Conservation (phyloP, 2,329 filamentous ascomycete genomes). For the Aspergillus sp. region DNA sequence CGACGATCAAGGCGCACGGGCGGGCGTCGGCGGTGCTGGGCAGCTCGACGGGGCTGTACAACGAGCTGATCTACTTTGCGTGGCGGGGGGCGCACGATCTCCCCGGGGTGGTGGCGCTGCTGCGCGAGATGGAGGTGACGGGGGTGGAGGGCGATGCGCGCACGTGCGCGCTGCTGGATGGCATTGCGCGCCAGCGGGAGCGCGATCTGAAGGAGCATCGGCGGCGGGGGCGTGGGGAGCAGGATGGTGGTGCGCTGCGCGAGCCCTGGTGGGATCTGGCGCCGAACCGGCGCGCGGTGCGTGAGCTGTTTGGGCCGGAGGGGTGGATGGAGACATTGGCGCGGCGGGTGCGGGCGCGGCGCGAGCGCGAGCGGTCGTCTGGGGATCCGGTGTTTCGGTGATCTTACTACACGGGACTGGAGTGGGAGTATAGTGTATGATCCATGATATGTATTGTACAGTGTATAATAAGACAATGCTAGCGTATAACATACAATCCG, state of each 20-base stretch:
- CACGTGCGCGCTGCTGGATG: constrained; percentile 32
- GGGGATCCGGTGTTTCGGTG: not conserved
- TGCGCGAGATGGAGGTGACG: constrained; percentile 45
- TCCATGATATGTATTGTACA: not conserved
- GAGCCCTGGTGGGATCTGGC: constrained; percentile 34
- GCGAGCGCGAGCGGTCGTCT: not conserved
- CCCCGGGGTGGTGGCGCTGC: constrained; percentile 36
- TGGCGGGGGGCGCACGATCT: constrained; percentile 45
- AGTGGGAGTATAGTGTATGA: not conserved
- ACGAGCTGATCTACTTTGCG: constrained; percentile 43
- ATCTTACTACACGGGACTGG: not conserved
- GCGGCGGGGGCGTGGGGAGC: constrained; percentile 6
- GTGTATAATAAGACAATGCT: too few species aligned
- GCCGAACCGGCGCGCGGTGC: constrained; percentile 28
- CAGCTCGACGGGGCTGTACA: constrained; percentile 41
- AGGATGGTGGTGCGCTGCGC: not conserved
- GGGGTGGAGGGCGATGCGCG: constrained; percentile 38
- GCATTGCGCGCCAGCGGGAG: constrained; percentile 27
- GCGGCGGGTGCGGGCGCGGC: constrained; percentile 10
- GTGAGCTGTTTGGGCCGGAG: constrained; percentile 22
- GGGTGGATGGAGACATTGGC: constrained; percentile 28
- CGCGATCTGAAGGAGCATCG: constrained; percentile 20
- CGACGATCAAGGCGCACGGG: constrained; percentile 41
- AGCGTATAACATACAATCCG: too few species aligned
- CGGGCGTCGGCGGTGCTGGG: constrained; percentile 44